These are phyloP conservation scores for Jatropha multifida DNA, from an alignment of 441 rosid genomes.

Conservation along the genomic window DNA sequence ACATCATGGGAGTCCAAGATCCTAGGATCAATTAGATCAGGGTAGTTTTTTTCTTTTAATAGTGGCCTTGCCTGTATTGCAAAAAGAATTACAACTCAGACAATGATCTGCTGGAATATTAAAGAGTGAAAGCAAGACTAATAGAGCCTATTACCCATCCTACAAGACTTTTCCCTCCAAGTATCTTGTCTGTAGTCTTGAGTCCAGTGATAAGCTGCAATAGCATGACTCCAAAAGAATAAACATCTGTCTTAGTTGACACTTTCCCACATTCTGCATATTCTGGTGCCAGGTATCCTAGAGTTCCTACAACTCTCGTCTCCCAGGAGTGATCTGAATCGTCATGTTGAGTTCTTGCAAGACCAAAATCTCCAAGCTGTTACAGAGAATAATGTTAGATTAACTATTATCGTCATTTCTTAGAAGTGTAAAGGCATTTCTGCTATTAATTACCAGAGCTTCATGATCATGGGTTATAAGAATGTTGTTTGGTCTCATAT, in stretches of 20 bases:
- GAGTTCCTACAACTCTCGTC: conserved; percentile 67
- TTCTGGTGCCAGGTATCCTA: conserved; percentile 76
- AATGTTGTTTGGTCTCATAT: conserved; percentile 62
- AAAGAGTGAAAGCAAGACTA: background rate
- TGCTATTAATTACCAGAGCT: conserved; percentile 40
- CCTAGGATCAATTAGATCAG: conserved; percentile 47
- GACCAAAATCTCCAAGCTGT: conserved; percentile 75
- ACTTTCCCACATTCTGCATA: conserved; percentile 71
- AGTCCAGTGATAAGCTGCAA: conserved; percentile 61
- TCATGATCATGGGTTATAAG: conserved; percentile 34
- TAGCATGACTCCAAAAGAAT: conserved; percentile 65
- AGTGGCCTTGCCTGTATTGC: conserved; percentile 49
- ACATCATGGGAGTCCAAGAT: conserved; percentile 45
- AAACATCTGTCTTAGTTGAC: conserved; percentile 68
- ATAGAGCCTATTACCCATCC: conserved; percentile 48
- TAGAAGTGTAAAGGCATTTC: conserved; percentile 15
- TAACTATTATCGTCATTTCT: conserved; percentile 10
- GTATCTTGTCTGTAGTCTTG: conserved; percentile 50
- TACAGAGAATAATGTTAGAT: conserved; percentile 39
- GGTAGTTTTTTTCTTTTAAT: conserved; percentile 49
- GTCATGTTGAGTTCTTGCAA: conserved; percentile 61
- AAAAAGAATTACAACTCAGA: background rate
- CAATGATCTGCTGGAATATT: background rate
- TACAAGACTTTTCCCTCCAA: conserved; percentile 58
- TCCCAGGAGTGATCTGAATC: conserved; percentile 61